Evolutionary conservation across 2,329 filamentous ascomycete genomes (phyloP).

Genomic region (Decorospora gaudefroyi): DNA sequence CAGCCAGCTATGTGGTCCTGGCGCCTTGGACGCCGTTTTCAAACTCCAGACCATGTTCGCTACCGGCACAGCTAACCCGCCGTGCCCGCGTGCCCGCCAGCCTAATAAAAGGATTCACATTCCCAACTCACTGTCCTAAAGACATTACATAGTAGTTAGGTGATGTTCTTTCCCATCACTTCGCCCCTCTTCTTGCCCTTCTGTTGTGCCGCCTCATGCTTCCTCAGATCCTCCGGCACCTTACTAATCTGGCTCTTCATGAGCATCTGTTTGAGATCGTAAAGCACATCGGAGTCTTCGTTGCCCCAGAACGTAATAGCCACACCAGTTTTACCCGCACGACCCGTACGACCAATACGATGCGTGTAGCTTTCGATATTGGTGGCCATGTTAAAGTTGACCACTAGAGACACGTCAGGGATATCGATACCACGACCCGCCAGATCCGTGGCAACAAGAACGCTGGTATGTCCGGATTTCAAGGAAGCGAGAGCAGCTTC

Average conservation of each 20-base stretch:
- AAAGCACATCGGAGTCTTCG: conserved; percentile 88
- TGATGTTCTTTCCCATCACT: conserved; percentile 19
- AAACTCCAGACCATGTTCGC: too few species aligned
- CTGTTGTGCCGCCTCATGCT: conserved; percentile 90
- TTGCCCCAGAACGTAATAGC: conserved; percentile 93
- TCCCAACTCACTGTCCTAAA: too few species aligned
- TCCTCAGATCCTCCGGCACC: conserved; percentile 86
- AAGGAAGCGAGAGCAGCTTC: conserved; percentile 88
- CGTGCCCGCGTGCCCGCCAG: too few species aligned
- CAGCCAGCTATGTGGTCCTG: too few species aligned
- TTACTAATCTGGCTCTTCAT: conserved; percentile 85
- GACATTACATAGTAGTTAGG: too few species aligned
- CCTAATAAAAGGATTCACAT: too few species aligned
- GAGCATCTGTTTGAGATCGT: conserved; percentile 95
- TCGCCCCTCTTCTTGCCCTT: conserved; percentile 58
- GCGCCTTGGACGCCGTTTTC: too few species aligned
- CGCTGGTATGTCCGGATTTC: conserved; percentile 76
- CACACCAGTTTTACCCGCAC: conserved; percentile 95
- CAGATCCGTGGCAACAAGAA: conserved; percentile 93
- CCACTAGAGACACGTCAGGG: conserved; percentile 85
- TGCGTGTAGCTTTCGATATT: conserved; percentile 96
- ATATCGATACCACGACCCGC: conserved; percentile 98
- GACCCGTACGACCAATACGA: conserved; percentile 92
- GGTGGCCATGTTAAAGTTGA: conserved; percentile 98
- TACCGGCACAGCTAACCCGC: too few species aligned